Evolutionary conservation across 1,284 basidiomycete genomes (phyloP), one percentile per base, ranked within the genome.

Genomic region (Ganoderma meredithae): DNA sequence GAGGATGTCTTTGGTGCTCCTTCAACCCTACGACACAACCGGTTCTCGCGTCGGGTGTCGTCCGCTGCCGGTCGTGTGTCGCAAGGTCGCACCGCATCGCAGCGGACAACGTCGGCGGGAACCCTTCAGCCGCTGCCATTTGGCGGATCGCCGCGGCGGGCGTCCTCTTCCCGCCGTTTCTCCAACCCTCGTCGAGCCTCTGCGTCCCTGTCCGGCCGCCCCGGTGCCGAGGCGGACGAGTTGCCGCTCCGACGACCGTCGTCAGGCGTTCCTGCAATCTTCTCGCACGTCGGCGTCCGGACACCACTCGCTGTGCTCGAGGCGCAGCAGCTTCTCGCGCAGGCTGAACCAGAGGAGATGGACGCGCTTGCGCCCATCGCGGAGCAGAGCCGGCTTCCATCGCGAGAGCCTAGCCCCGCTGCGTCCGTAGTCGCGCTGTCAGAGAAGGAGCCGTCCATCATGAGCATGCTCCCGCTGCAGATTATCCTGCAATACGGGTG

Each of bases 401-500:
- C 81, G 22, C 69, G 66, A 13, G 58, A 56, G 19, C 40, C 39
- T 19, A 65, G 67, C 65, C 52, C 62, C 36, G 49, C 49, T 4
- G 69, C 71, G 41, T 44, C 60, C 31, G 62, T 69, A 10, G 52
- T 62, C 22, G 72, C 52, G 33, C 39, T 56, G 47, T 67, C 75
- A 17, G 83, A 85, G 74, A 87, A 86, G 73, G 82, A 84, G 27
- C 90, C 89, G 0, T 89, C 91, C 12, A 74, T 93, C 72, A 76
- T 84, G 67, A 89, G 88, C 22, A 89, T 90, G 76, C 80, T 95
- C 43, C 93, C 93, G 7, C 71, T 91, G 36, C 71, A 89, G 71
- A 86, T 95, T 68, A 94, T 95, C 69, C 76, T 92, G 22, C 93
- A 95, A 78, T 95, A 95, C 78, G 93, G 92, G 19, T 78, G 93